Conservation (phyloP, 2,329 filamentous ascomycete species). For the Tolypocladium pustulatum region DNA sequence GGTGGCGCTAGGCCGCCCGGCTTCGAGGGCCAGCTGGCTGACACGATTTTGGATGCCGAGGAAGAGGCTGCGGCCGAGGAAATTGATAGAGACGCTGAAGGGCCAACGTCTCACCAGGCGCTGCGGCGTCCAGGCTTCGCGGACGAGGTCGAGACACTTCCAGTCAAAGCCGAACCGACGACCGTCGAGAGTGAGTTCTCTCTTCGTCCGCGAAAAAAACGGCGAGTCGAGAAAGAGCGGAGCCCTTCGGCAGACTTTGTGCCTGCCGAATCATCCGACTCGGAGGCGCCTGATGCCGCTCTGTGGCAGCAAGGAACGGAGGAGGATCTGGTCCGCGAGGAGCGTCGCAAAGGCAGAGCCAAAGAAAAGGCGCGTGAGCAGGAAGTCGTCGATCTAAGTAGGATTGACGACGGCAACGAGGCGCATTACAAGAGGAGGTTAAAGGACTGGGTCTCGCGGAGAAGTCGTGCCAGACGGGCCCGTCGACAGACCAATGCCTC, state of each 20-base stretch:
- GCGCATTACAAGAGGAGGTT: constrained; percentile 66
- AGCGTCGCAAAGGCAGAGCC: constrained; percentile 30
- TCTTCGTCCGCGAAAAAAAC: constrained; percentile 47
- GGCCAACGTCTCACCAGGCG: constrained; percentile 58
- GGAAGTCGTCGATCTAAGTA: constrained; percentile 37
- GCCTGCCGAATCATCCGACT: constrained; percentile 18
- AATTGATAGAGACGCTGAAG: constrained; percentile 30
- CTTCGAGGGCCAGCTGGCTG: constrained; percentile 59
- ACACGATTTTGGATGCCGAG: constrained; percentile 73
- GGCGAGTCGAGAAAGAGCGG: constrained; percentile 24
- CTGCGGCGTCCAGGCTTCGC: constrained; percentile 65
- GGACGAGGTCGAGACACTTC: constrained; percentile 15
- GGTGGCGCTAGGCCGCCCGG: constrained; percentile 51
- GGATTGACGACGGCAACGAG: constrained; percentile 85
- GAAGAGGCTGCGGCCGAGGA: constrained; percentile 45
- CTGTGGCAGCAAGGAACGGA: constrained; percentile 28
- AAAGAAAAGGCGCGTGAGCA: constrained; percentile 24
- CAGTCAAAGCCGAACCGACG: constrained; percentile 6
- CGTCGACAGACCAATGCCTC: constrained; percentile 24
- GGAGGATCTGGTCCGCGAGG: constrained; percentile 25
- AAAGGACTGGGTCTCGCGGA: constrained; percentile 57
- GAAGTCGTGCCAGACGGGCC: constrained; percentile 29
- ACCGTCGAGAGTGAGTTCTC: constrained; percentile 43
- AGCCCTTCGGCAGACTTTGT: constrained; percentile 38
- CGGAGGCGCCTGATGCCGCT: constrained; percentile 22